A percentile compares a stretch with the other conserved stretches of the same genome.
phyloP scores from a whole-genome alignment of 192 early-diverging fungal genomes.

The Backusella mclennaniae region DNA sequence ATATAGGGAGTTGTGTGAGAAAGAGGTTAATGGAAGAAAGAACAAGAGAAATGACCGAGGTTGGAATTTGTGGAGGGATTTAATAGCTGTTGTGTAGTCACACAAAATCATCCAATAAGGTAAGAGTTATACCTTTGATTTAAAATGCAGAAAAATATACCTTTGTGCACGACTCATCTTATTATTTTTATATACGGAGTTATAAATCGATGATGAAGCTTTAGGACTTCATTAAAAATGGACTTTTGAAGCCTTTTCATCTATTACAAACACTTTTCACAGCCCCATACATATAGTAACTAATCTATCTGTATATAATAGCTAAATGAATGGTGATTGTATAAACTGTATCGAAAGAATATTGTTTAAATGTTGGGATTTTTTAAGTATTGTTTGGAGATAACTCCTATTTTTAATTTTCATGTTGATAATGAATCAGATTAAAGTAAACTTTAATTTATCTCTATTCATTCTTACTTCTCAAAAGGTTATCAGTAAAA shows the following conservation, averaged over 20 bases:
- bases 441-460: not conserved
- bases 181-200: not conserved
- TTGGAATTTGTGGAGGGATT: not conserved
- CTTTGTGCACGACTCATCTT: not conserved
- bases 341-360: not conserved
- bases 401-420: not conserved
- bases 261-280: not conserved
- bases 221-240: not conserved
- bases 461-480: not conserved
- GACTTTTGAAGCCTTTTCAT: not conserved
- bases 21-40: constrained; percentile 4
- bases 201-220: not conserved
- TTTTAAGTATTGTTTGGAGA: not conserved
- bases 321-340: not conserved
- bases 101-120: not conserved
- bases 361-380: not conserved
- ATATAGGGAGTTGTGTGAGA: not conserved
- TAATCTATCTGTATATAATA: not conserved
- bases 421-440: not conserved
- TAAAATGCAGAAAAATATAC: constrained; percentile 15
- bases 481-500: not conserved
- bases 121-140: constrained; percentile 12
- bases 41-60: not conserved
- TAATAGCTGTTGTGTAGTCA: constrained; percentile 8
- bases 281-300: not conserved